These are phyloP conservation scores for Zygosaccharomyces pseudorouxii DNA, from an alignment of 805 yeast species.

Conservation along the genomic window DNA sequence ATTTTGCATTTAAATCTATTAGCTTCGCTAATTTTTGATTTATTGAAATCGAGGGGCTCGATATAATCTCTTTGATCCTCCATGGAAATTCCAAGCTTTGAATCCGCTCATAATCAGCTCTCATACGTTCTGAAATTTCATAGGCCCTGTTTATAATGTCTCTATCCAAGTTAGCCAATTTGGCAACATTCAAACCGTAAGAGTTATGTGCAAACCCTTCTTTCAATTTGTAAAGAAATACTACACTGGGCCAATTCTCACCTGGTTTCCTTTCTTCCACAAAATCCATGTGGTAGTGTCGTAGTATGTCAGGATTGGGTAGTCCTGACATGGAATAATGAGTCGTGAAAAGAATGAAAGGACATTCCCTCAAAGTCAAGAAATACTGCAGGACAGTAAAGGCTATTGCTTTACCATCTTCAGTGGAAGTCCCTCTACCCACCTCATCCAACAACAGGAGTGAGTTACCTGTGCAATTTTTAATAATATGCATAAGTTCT, in stretches of 20 bases:
- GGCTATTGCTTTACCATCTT: constrained; percentile 81
- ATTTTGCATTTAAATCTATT: constrained; percentile 4
- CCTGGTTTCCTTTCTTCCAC: constrained; percentile 37
- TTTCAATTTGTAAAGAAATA: constrained; percentile 49
- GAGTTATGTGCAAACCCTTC: constrained; percentile 55
- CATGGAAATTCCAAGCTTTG: constrained; percentile 8
- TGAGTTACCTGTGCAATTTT: constrained; percentile 72
- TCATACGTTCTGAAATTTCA: constrained; percentile 25
- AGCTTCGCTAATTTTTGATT: constrained; percentile 6
- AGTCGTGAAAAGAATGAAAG: constrained; percentile 73
- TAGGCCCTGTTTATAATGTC: constrained; percentile 44
- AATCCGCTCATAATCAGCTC: constrained; percentile 11
- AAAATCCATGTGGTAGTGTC: constrained; percentile 71
- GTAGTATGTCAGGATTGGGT: constrained; percentile 43
- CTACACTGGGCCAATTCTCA: constrained; percentile 39
- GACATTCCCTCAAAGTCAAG: constrained; percentile 36
- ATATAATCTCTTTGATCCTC: constrained; percentile 10
- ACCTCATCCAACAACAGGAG: constrained; percentile 88
- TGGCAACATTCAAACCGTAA: constrained; percentile 83
- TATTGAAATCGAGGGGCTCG: not conserved
- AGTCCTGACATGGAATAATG: constrained; percentile 69
- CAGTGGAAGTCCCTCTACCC: constrained; percentile 85
- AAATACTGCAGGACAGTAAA: constrained; percentile 63
- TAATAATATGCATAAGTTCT: constrained; percentile 83
- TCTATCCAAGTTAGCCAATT: constrained; percentile 58